Percentiles rank a stretch among this genome's conserved stretches.
phyloP scores from a whole-genome alignment of 257 asterid genomes.

The Nicotiana attenuata region DNA sequence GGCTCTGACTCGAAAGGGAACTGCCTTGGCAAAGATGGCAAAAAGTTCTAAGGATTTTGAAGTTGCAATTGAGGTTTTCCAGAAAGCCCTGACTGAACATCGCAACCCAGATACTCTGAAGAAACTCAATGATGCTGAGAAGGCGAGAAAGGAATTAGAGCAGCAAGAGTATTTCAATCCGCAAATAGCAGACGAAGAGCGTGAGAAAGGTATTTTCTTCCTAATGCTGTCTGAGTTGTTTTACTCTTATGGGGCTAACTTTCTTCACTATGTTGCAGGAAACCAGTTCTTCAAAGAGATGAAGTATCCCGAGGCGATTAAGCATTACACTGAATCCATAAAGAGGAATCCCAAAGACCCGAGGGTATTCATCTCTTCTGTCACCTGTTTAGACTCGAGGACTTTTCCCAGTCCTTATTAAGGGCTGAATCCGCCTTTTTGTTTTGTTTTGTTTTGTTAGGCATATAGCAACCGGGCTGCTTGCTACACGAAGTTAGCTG shows the following conservation, averaged over 20 bases:
- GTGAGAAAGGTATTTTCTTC: slow-evolving; percentile 68
- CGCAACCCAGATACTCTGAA: slow-evolving; percentile 92
- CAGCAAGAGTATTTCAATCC: slow-evolving; percentile 86
- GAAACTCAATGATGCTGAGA: slow-evolving; percentile 88
- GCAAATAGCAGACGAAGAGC: slow-evolving; percentile 86
- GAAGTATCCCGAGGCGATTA: slow-evolving; percentile 86
- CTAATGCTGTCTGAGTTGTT: background rate
- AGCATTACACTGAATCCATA: slow-evolving; percentile 71
- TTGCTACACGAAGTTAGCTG: slow-evolving; percentile 68
- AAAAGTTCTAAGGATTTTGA: slow-evolving; percentile 73
- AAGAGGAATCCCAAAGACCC: slow-evolving; percentile 81
- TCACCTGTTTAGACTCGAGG: background rate
- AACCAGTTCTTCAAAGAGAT: slow-evolving; percentile 80
- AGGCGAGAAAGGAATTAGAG: slow-evolving; percentile 87
- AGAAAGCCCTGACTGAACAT: slow-evolving; percentile 90
- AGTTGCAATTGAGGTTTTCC: slow-evolving; percentile 79
- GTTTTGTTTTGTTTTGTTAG: slow-evolving; percentile 25
- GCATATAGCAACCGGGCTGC: slow-evolving; percentile 81
- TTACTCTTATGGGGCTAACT: background rate
- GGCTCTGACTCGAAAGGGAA: slow-evolving; percentile 91
- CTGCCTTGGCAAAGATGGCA: slow-evolving; percentile 77
- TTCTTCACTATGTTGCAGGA: slow-evolving; percentile 31
- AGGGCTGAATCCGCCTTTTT: background rate
- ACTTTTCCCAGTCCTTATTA: background rate
- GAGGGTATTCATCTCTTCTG: slow-evolving; percentile 35